Evolutionary conservation across 2,329 filamentous ascomycete genomes (phyloP), one percentile per base, ranked within the genome.

Genomic region (Penicillium rolfsii): DNA sequence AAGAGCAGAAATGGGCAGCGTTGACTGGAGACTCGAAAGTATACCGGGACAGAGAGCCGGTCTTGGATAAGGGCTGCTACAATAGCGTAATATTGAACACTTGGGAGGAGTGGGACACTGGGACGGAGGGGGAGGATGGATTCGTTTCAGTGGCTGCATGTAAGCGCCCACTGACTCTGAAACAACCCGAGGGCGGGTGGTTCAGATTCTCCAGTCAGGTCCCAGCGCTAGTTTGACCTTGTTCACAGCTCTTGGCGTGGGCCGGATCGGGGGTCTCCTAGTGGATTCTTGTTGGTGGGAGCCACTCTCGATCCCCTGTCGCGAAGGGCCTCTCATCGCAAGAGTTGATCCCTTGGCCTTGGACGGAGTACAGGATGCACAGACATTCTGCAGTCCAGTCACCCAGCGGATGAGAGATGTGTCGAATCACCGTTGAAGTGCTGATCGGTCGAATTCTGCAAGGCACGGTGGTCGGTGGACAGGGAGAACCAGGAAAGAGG

Each of bases 181-280:
- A 76, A 75, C 73, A 65, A 62, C 40, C 57, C 68, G 63, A 67
- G 58, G 64, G 72, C 67, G 65, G 70, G 68, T 74, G 72, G 72
- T 74, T 75, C 71, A 74, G 67, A 65, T 71, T 64, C 53, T 55
- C 43, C 53, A 55, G 53, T 45, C 40, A 55, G 43, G 41, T 56
- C 67, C 68, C 70, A 67, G 71, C 70, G 71, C 70, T 71, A 74
- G 73, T 74, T 75, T 75, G 66, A 74, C 67, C 63, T 66, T 26
- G 64, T 54, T 53, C 55, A 56, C 26, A 50, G 57, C 30, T 14
- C 65, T 70, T 68, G 68, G 69, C 65, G 65, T 41, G 22, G 19
- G 19, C n/a, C 35, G 24, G 24, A 30, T 53, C 24, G 50, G 41
- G 46, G 55, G 55, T 48, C 49, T 49, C 43, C 55, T 24, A 14